A percentile compares a stretch with the other conserved stretches of the same genome.
Evolutionary conservation across 371 early-diverging fungal genomes (phyloP).

Genomic region (Haplosporangium sp.): DNA sequence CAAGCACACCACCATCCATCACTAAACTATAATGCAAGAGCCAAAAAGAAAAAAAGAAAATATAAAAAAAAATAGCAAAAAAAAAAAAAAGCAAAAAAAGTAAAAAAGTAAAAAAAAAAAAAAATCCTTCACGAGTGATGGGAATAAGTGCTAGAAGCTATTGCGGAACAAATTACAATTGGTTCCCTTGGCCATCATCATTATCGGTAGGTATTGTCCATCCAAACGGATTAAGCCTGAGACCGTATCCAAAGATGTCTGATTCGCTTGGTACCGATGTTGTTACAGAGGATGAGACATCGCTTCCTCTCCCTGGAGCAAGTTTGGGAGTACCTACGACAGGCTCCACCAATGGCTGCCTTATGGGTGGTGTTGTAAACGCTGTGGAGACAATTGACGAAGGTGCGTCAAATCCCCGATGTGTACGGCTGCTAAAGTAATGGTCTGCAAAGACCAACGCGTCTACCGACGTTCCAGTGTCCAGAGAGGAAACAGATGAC

Average conservation of each 20-base stretch:
- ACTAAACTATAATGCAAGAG: not conserved
- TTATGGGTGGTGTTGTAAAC: constrained; percentile 7
- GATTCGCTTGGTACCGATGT: constrained; percentile 4
- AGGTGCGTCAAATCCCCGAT: constrained; percentile 39
- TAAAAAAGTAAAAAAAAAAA: constrained; percentile 13
- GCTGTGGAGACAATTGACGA: constrained; percentile 16
- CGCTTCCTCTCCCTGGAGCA: constrained; percentile 6
- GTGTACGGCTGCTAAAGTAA: constrained; percentile 38
- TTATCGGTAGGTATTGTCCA: constrained; percentile 32
- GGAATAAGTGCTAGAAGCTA: not conserved
- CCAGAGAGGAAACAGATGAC: constrained; percentile 27
- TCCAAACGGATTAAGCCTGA: constrained; percentile 44
- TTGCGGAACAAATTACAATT: constrained; percentile 3
- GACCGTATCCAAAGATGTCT: constrained; percentile 49
- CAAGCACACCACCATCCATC: not conserved
- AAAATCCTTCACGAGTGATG: not conserved
- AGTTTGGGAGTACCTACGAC: not conserved
- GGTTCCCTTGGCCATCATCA: not conserved
- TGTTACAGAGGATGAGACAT: not conserved
- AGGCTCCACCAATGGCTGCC: not conserved
- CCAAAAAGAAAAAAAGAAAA: constrained; percentile 14
- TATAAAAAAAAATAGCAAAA: constrained; percentile 6
- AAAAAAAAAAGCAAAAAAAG: constrained; percentile 1
- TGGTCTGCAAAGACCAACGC: constrained; percentile 48
- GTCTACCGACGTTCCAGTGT: constrained; percentile 24